Conservation (phyloP, 306 rosid species). For the Sicyos edulis region DNA sequence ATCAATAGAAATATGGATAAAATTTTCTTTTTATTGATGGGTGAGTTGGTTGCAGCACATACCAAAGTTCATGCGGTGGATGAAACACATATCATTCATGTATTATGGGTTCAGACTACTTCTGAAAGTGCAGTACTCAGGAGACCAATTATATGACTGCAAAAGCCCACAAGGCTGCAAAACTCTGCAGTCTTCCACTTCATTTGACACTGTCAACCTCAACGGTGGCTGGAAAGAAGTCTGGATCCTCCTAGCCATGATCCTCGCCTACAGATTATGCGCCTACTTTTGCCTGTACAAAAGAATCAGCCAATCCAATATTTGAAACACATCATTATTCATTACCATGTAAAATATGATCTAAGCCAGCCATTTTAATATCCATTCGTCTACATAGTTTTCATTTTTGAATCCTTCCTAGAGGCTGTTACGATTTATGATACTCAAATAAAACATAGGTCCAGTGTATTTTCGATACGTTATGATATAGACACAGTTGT, state of each 20-base stretch:
- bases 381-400: not conserved
- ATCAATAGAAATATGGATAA: too few species aligned
- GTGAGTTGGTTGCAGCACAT: slow-evolving; percentile 59
- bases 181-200: slow-evolving; percentile 64
- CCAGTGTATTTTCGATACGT: not conserved
- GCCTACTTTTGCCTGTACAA: slow-evolving; percentile 65
- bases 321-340: slow-evolving; percentile 4
- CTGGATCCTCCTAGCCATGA: slow-evolving; percentile 74
- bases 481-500: slow-evolving; percentile 19
- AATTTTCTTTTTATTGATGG: not conserved
- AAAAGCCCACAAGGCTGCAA: slow-evolving; percentile 64
- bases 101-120: slow-evolving; percentile 82
- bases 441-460: not conserved
- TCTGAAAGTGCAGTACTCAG: slow-evolving; percentile 81
- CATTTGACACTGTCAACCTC: slow-evolving; percentile 62
- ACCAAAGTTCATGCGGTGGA: slow-evolving; percentile 77
- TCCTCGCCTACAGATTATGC: slow-evolving; percentile 53
- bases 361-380: not conserved
- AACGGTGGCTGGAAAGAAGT: slow-evolving; percentile 70
- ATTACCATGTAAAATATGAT: not conserved
- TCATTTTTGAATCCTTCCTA: not conserved
- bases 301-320: slow-evolving; percentile 42
- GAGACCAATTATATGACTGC: slow-evolving; percentile 70
- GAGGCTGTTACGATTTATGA: not conserved
- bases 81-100: slow-evolving; percentile 84